Conservation (phyloP, 768 basidiomycete species). For the Xanthoconium stramineum region DNA sequence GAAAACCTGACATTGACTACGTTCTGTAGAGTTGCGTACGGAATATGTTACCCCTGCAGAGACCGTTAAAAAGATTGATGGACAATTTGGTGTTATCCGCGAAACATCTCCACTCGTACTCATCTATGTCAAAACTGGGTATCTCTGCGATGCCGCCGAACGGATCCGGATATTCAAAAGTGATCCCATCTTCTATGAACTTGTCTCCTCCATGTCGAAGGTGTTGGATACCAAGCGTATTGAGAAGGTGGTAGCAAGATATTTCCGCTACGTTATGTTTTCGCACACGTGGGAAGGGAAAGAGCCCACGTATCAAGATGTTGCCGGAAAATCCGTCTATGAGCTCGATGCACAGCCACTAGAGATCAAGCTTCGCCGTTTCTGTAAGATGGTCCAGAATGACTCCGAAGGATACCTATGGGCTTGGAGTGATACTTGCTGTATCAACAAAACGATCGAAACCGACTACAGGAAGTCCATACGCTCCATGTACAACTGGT, state of each 20-base stretch:
- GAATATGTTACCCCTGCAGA: background rate
- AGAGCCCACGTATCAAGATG: constrained; percentile 1
- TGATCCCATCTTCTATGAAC: background rate
- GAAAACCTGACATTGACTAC: background rate
- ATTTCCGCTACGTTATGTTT: constrained; percentile 6
- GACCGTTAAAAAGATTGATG: background rate
- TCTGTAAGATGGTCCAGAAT: background rate
- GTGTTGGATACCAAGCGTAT: background rate
- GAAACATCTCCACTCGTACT: constrained; percentile 1
- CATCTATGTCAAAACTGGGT: background rate
- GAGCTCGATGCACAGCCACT: background rate
- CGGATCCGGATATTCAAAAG: background rate
- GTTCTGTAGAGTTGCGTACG: background rate
- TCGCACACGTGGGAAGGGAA: constrained; percentile 4
- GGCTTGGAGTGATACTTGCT: constrained; percentile 2
- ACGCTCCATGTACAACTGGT: constrained; percentile 6
- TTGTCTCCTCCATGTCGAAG: background rate
- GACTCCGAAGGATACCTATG: background rate
- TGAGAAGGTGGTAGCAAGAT: background rate
- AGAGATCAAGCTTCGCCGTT: background rate
- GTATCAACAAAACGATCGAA: background rate
- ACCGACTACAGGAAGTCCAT: background rate
- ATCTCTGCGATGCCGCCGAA: background rate
- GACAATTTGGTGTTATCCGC: background rate
- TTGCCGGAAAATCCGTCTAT: background rate